Conservation (phyloP, 78 protist genomes). For the Anaeramoeba ignava region DNA sequence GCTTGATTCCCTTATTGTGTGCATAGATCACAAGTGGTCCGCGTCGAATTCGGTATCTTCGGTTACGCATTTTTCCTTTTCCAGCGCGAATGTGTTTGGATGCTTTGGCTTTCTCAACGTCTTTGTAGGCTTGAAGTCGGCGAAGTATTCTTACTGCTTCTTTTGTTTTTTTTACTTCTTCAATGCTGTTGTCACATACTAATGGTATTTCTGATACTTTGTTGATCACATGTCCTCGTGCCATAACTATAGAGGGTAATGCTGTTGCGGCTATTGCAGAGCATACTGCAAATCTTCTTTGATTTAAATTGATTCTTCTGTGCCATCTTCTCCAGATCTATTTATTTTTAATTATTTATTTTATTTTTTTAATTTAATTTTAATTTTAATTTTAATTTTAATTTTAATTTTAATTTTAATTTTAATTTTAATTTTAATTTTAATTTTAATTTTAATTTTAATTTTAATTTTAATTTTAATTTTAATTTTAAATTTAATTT, state of each 20-base stretch:
- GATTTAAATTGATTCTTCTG: slow-evolving; percentile 79
- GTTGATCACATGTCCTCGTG: slow-evolving; percentile 94
- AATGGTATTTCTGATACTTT: slow-evolving; percentile 87
- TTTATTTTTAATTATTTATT: too few relatives aligned
- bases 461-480: too few relatives aligned
- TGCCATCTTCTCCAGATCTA: slow-evolving; percentile 94
- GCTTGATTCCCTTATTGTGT: slow-evolving; percentile 54
- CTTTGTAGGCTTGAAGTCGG: slow-evolving; percentile 71
- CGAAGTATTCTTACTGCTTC: slow-evolving; percentile 77
- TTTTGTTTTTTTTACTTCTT: slow-evolving; percentile 68
- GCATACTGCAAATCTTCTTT: slow-evolving; percentile 83
- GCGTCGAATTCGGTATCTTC: slow-evolving; percentile 79
- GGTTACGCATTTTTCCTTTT: slow-evolving; percentile 91
- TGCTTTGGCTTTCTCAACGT: slow-evolving; percentile 58
- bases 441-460: too few relatives aligned
- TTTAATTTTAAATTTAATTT: too few relatives aligned
- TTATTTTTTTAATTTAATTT: too few relatives aligned
- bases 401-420: too few relatives aligned
- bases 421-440: too few relatives aligned
- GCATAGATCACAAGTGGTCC: slow-evolving; percentile 93
- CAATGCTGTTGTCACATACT: slow-evolving; percentile 66
- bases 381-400: too few relatives aligned
- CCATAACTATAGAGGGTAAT: slow-evolving; percentile 89
- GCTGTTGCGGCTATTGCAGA: slow-evolving; percentile 98
- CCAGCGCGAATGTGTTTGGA: slow-evolving; percentile 80